Evolutionary conservation across 805 yeast genomes (phyloP), one percentile per base, ranked within the genome.

Genomic region (Clavispora fructus): DNA sequence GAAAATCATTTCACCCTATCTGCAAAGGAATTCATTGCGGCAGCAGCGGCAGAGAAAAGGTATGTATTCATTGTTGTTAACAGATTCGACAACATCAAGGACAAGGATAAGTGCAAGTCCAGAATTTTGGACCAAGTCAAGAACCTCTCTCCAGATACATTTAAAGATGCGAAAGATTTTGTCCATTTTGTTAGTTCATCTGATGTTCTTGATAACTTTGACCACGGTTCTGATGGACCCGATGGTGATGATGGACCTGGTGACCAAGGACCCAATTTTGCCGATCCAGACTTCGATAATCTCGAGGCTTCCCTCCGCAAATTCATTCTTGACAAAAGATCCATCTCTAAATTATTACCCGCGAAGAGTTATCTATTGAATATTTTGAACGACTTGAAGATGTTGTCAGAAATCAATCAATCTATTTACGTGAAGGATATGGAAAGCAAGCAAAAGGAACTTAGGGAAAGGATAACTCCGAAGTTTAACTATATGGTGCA

Each of bases 1-100:
- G 98, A 91, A 59, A 95, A 94, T 59, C 97, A 94, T 61, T 86
- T 94, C 61, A 94, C 99, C 0, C 71, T 90, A 47, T 87, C 96
- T 0, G 98, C 97, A 0, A 85, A 88, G 54, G 99, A 94, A 59
- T 95, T 94, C 60, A 88, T 94, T 44, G 75, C 92, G 2, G 80
- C 87, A 33, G 95, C 97, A 0, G 90, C 97, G 1, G 82, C 83
- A 44, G 99, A 94, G 58, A 92, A 90, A 67, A 83, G 92, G 50
- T 78, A 91, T 53, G 87, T 94, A 44, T 94, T 95, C 61, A 90
- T 94, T 62, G 98, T 94, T 19, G 95, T 92, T 35, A 95, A 94
- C 68, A 79, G 86, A 59, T 94, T 89, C 64, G 99, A 95, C 67
- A 82, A 79, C 55, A 92, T 94, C 52, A 75, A 72, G 49, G 88